These are phyloP conservation scores for Phytomonas sp. DNA, from an alignment of 208 protist species.

Conservation along the genomic window DNA sequence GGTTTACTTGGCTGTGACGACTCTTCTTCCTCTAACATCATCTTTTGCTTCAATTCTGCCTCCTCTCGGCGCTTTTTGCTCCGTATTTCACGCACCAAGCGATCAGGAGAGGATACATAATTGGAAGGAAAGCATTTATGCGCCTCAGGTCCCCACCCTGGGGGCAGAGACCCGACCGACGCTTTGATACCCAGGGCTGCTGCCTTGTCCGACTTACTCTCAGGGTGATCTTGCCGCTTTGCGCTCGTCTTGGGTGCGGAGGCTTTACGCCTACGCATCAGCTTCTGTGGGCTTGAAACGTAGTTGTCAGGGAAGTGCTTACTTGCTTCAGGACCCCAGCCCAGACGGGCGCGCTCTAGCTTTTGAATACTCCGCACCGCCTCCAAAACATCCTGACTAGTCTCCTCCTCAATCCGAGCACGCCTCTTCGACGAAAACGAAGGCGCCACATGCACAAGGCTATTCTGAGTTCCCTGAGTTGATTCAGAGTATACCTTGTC, in stretches of 20 bases:
- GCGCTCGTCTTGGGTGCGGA: slow-evolving; percentile 3
- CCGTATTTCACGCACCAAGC: slow-evolving; percentile 16
- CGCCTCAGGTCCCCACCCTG: slow-evolving; percentile 60
- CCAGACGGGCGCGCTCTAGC: slow-evolving; percentile 17
- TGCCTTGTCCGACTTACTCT: not conserved
- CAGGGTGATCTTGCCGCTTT: slow-evolving; percentile 2
- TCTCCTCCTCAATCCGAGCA: not conserved
- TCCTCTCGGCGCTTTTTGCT: slow-evolving; percentile 1
- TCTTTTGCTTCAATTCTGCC: not conserved
- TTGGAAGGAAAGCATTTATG: slow-evolving; percentile 58
- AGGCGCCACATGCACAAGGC: not conserved
- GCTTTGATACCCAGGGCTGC: not conserved
- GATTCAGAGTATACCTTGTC: not conserved
- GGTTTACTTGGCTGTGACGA: not conserved
- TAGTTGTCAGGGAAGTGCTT: slow-evolving; percentile 68
- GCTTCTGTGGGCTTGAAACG: slow-evolving; percentile 50
- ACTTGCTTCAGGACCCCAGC: slow-evolving; percentile 65
- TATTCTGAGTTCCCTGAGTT: not conserved
- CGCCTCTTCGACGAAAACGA: not conserved
- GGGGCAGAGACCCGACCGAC: not conserved
- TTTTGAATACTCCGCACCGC: not conserved
- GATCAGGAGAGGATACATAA: slow-evolving; percentile 50
- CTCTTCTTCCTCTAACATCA: not conserved
- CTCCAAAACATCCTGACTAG: not conserved
- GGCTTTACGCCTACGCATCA: slow-evolving; percentile 20